phyloP scores from a whole-genome alignment of 108 stramenopile species.

The Cylindrotheca closterium region DNA sequence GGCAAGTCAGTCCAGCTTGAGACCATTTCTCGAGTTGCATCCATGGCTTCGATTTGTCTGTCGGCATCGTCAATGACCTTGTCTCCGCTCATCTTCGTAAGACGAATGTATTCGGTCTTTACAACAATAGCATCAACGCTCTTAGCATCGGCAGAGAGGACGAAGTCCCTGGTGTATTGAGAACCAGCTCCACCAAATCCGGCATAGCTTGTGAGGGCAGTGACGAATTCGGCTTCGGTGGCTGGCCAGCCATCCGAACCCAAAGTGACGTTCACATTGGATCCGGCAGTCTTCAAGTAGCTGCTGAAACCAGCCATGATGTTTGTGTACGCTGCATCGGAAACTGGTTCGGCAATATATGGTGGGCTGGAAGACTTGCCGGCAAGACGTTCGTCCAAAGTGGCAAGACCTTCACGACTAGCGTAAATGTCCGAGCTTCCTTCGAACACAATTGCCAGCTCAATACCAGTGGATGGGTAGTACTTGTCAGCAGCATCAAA shows the following conservation, averaged over 20 bases:
- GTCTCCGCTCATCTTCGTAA: constrained; percentile 40
- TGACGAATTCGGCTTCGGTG: constrained; percentile 48
- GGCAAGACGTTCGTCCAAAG: constrained; percentile 40
- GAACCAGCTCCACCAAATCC: constrained; percentile 35
- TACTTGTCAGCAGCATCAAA: constrained; percentile 42
- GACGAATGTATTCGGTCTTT: constrained; percentile 40
- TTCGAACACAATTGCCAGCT: constrained; percentile 46
- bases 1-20: constrained; percentile 55
- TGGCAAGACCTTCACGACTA: constrained; percentile 35
- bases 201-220: constrained; percentile 27
- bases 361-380: constrained; percentile 44
- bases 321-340: constrained; percentile 47
- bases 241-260: constrained; percentile 58
- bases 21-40: constrained; percentile 52
- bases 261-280: constrained; percentile 17
- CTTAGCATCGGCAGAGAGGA: constrained; percentile 32
- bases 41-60: constrained; percentile 69
- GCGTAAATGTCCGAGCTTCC: constrained; percentile 45
- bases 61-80: constrained; percentile 58
- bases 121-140: constrained; percentile 44
- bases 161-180: constrained; percentile 41
- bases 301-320: constrained; percentile 47
- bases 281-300: constrained; percentile 31
- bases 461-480: constrained; percentile 45
- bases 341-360: constrained; percentile 62